These are phyloP conservation scores for Mycena haematopus DNA, from an alignment of 768 basidiomycete species.

Conservation along the genomic window DNA sequence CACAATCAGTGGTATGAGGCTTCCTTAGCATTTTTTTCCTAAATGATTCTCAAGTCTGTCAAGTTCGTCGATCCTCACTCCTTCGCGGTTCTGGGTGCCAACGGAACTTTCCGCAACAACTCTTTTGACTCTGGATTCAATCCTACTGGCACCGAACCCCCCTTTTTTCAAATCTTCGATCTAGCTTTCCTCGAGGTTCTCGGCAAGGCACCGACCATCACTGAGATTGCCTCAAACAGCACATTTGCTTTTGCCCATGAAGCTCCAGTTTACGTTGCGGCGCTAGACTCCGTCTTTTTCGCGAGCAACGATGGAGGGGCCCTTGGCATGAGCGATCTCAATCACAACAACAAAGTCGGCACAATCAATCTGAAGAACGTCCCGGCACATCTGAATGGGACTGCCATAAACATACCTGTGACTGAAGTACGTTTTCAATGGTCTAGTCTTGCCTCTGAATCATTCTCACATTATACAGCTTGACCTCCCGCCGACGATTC, in stretches of 20 bases:
- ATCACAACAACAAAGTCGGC: conserved; percentile 68
- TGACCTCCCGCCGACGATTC: conserved; percentile 59
- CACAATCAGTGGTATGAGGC: conserved; percentile 36
- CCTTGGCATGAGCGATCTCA: conserved; percentile 65
- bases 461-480: conserved; percentile 46
- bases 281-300: conserved; percentile 79
- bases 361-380: conserved; percentile 68
- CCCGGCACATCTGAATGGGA: conserved; percentile 39
- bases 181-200: conserved; percentile 63
- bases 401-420: conserved; percentile 56
- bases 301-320: conserved; percentile 71
- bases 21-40: conserved; percentile 5
- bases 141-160: conserved; percentile 59
- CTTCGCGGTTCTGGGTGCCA: conserved; percentile 58
- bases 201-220: conserved; percentile 62
- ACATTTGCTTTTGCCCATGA: conserved; percentile 81
- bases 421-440: conserved; percentile 41
- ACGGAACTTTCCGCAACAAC: conserved; percentile 45
- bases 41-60: conserved; percentile 2
- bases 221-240: conserved; percentile 62
- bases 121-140: conserved; percentile 57
- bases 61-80: conserved; percentile 59
- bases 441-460: neutral
- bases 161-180: conserved; percentile 47
- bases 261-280: conserved; percentile 70